These are phyloP conservation scores for Solanum sejunctum DNA, from an alignment of 257 asterid genomes.

Conservation along the genomic window DNA sequence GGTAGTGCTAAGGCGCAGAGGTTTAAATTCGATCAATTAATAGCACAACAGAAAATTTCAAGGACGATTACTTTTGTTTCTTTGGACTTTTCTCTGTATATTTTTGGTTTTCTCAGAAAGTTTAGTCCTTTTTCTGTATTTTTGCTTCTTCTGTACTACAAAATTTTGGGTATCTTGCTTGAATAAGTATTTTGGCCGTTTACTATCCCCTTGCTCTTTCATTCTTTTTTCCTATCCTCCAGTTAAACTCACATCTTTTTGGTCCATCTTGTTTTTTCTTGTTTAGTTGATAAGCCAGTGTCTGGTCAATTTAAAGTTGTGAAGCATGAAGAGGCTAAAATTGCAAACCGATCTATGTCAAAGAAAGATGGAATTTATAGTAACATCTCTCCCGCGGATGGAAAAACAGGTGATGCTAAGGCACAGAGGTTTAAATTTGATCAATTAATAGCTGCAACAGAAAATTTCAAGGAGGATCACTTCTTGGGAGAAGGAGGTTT, in stretches of 20 bases:
- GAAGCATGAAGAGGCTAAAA: conserved; percentile 24
- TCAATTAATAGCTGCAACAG: conserved; percentile 40
- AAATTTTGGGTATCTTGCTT: background rate
- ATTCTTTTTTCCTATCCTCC: background rate
- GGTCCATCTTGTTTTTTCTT: conserved; percentile 2
- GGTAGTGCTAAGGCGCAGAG: too few relatives aligned
- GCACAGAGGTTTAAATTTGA: conserved; percentile 14
- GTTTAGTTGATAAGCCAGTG: conserved; percentile 20
- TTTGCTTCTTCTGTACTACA: background rate
- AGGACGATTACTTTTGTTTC: background rate
- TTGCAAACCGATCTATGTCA: conserved; percentile 15
- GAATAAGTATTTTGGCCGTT: background rate
- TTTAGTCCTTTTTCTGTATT: background rate
- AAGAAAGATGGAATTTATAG: background rate
- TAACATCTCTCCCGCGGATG: conserved; percentile 5
- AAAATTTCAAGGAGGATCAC: conserved; percentile 36
- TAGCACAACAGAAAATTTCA: background rate
- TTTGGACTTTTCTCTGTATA: background rate
- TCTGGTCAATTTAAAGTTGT: conserved; percentile 14
- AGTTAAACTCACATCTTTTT: background rate
- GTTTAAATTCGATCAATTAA: too few relatives aligned
- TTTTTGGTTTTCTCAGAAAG: background rate
- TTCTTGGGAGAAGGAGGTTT: conserved; percentile 75
- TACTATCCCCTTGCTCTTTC: background rate
- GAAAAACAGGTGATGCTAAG: conserved; percentile 3